phyloP scores from a whole-genome alignment of 805 yeast genomes.

The Hanseniaspora nectarophila region DNA sequence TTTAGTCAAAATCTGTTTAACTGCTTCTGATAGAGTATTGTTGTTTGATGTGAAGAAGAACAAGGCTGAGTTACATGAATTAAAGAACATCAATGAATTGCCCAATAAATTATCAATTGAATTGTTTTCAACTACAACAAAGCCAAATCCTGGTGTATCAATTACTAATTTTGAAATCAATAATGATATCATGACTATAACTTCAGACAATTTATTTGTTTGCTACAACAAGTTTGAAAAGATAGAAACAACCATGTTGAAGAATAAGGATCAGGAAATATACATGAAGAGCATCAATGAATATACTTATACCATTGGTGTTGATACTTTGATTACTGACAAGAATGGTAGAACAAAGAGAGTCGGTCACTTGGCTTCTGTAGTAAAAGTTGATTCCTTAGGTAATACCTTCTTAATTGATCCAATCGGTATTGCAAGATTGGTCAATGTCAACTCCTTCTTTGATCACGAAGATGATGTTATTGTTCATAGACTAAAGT shows the following conservation, averaged over 20 bases:
- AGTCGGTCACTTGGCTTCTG: constrained; percentile 12
- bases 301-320: constrained; percentile 1
- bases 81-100: constrained; percentile 30
- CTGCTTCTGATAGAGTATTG: constrained; percentile 68
- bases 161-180: constrained; percentile 52
- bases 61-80: constrained; percentile 35
- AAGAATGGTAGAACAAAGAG: constrained; percentile 7
- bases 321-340: constrained; percentile 12
- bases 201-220: constrained; percentile 69
- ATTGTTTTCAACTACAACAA: constrained; percentile 27
- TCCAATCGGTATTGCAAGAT: constrained; percentile 14
- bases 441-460: constrained; percentile 8
- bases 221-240: constrained; percentile 43
- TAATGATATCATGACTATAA: constrained; percentile 57
- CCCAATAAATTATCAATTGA: constrained; percentile 32
- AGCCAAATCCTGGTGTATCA: constrained; percentile 40
- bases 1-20: constrained; percentile 32
- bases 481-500: constrained; percentile 4
- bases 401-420: constrained; percentile 13
- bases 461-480: constrained; percentile 6
- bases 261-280: constrained; percentile 21
- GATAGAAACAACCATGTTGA: constrained; percentile 19
- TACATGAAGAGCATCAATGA: constrained; percentile 23
- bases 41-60: constrained; percentile 51
- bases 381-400: constrained; percentile 7